Evolutionary conservation across 768 basidiomycete species (phyloP), one percentile per base, ranked within the genome.

Genomic region (Leccinum variicolor): DNA sequence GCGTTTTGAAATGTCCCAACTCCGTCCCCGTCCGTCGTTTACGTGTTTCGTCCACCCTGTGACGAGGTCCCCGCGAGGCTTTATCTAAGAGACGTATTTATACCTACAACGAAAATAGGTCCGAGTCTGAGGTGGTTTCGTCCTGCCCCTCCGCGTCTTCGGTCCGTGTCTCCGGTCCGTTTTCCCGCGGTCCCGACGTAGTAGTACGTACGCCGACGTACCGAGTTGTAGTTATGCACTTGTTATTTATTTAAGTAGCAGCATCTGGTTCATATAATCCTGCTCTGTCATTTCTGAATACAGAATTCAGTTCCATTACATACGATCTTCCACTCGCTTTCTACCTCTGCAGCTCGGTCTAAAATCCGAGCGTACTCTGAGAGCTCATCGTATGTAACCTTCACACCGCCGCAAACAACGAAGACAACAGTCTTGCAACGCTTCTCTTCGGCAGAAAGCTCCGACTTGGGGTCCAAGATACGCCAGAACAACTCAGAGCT

Each of bases 301-400:
- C 55, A 28, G 29, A 62, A 50, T 50, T 62, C 62, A 49, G 63
- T 65, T 29, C 69, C 72, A 39, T 74, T 72, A 56, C 66, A 74
- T 50, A 58, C 29, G 11, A 75, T 56, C 17, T 56, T 62, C 72
- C 75, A 68, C 48, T 63, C 62, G 33, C 60, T 61, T 53, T 63
- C 69, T 43, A n/a, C 58, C 53, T 66, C 66, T 34, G 66, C 55
- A 46, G 77, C 76, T 39, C 67, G 71, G 17, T 75, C 72, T 25
- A 82, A 62, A 29, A 78, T 66, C 23, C 65, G 64, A 55, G 63
- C 70, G 62, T 85, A 90, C 54, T 80, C 79, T 25, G 46, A 66
- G 50, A 84, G 69, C 3, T 87, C 87, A 6, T 75, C 70, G 19
- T 82, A 61, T 6, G 85, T 83, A 28, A 85, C 75, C 63, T 90